Percentiles rank a stretch among this genome's conserved stretches.
These are phyloP conservation scores for Polytrichum formosum DNA, from an alignment of 225 moss, liverwort and hornwort genomes.

Conservation along the genomic window DNA sequence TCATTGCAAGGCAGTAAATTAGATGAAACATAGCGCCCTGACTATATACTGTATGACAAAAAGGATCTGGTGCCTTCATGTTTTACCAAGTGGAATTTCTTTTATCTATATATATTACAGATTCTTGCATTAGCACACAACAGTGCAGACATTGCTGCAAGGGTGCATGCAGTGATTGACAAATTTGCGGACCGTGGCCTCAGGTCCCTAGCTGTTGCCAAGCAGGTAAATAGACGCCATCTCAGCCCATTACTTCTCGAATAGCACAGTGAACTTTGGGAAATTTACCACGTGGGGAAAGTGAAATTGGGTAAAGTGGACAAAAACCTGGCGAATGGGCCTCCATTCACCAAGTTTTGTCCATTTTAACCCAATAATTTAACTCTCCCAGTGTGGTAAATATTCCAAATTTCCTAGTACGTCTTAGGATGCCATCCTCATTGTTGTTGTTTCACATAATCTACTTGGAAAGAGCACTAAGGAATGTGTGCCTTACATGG, in stretches of 20 bases:
- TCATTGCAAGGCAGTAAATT: too few species aligned
- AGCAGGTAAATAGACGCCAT: conserved; percentile 17
- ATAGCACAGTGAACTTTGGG: not conserved
- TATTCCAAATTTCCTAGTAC: too few species aligned
- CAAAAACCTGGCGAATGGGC: too few species aligned
- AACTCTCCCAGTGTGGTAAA: too few species aligned
- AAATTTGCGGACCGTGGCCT: conserved; percentile 60
- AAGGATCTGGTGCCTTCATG: not conserved
- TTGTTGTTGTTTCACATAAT: too few species aligned
- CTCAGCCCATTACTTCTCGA: not conserved
- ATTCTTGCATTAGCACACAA: conserved; percentile 48
- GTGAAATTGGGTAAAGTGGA: too few species aligned
- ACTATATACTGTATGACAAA: not conserved
- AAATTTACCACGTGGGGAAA: not conserved
- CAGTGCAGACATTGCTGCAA: conserved; percentile 31
- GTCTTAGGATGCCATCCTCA: too few species aligned
- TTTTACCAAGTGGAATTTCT: not conserved
- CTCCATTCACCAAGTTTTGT: too few species aligned
- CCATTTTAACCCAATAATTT: too few species aligned
- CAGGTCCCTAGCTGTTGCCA: conserved; percentile 54
- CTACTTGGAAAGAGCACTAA: too few species aligned
- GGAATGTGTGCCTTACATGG: too few species aligned
- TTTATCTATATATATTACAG: conserved; percentile 18
- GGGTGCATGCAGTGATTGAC: conserved; percentile 45
- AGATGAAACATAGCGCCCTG: too few species aligned